Evolutionary conservation across 2,329 filamentous ascomycete species (phyloP), one percentile per base, ranked within the genome.

Genomic region (Biscogniauxia mediterranea): DNA sequence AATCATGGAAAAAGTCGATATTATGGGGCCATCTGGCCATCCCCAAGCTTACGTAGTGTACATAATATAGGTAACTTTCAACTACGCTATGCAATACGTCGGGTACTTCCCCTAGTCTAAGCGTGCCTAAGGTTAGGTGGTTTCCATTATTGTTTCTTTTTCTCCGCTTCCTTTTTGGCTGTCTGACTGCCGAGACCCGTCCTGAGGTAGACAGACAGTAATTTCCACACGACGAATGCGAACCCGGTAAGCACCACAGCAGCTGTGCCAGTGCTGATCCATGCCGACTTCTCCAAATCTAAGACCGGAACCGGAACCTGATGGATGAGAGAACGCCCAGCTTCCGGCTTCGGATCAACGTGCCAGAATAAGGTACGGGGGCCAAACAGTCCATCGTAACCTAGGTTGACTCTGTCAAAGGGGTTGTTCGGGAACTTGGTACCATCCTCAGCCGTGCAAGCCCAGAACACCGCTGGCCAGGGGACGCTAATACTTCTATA

Each of bases 381-480:
- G 1, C 85, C 86, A 73, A 97, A 97, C 8, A 96, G 76, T 0
- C 83, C 85, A 66, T 97, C 94, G 74, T 93, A 97, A 0, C 93
- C 93, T n/a, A 97, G 70, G 71, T 92, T 86, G n/a, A 83, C 79
- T 5, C 91, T 82, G 74, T 97, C 93, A 75, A 98, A 98, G 0
- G 94, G 94, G 70, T 90, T 97, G 5, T 82, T 84, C 0, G 84
- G 76, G 76, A 94, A 91, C 69, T 91, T 89, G 0, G 82, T 82
- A 0, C 84, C 86, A 56, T 86, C 83, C 9, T 85, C 83, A 0
- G 88, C 85, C 7, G 84, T 81, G 71, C 94, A 98, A 0, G 93
- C 92, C 93, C 93, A 97, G 79, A 97, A 97, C 0, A 97, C 84
- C 0, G 86, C 84, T 0, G 94, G 94, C 79, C 90, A 93, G 0